Conservation (phyloP, 2,329 filamentous ascomycete genomes). For the Ceratocystis albifundus region DNA sequence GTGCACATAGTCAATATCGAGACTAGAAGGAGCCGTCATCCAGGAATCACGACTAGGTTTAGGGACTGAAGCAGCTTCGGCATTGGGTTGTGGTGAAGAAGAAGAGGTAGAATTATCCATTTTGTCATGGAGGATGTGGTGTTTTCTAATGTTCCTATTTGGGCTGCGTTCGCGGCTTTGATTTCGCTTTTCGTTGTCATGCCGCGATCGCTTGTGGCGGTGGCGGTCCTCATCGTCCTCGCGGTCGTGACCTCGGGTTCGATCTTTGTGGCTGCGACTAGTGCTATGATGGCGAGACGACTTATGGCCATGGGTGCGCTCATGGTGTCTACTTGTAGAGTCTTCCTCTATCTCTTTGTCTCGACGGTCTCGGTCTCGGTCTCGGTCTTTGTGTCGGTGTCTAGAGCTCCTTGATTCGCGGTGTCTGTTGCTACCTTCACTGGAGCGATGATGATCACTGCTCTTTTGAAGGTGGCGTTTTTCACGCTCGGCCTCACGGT, state of each 20-base stretch:
- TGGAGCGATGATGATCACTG: neutral
- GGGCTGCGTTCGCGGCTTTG: neutral
- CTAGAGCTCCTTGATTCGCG: neutral
- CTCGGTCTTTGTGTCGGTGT: slow-evolving; percentile 27
- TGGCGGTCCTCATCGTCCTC: slow-evolving; percentile 31
- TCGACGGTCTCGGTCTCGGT: slow-evolving; percentile 6
- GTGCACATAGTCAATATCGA: slow-evolving; percentile 75
- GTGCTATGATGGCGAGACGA: slow-evolving; percentile 1
- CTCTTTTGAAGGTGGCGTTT: slow-evolving; percentile 11
- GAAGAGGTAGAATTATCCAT: neutral
- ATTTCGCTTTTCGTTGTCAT: neutral
- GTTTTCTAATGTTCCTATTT: neutral
- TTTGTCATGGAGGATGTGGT: slow-evolving; percentile 2
- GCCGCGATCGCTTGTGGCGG: slow-evolving; percentile 24
- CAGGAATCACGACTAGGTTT: slow-evolving; percentile 58
- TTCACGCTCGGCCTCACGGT: slow-evolving; percentile 31
- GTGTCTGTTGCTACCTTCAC: slow-evolving; percentile 22
- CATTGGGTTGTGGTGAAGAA: neutral
- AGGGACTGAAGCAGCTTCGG: slow-evolving; percentile 32
- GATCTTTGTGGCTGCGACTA: neutral
- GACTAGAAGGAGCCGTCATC: slow-evolving; percentile 79
- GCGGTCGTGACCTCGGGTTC: slow-evolving; percentile 12
- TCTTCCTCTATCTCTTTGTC: slow-evolving; percentile 24
- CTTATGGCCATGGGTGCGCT: slow-evolving; percentile 33
- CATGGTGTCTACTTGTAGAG: slow-evolving; percentile 28